Evolutionary conservation across 169 alveolate species (phyloP), one percentile per base, ranked within the genome.

Genomic region (Besnoitia besnoiti): DNA sequence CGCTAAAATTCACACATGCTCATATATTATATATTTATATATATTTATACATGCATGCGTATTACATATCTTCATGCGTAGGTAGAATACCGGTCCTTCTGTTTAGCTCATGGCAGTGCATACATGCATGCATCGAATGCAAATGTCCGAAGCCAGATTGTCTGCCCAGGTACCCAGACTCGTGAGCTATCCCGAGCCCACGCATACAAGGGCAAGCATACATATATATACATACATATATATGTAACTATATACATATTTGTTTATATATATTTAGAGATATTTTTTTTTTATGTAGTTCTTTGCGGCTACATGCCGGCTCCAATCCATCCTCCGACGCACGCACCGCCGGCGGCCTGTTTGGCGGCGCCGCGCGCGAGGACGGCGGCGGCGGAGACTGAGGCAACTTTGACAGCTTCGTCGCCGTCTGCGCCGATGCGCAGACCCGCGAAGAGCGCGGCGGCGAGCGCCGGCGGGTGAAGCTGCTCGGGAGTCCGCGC

Each of bases 371-470:
- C 92, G 30, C 76, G 16, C 67, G 85, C 61, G 7, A 44, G 50
- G 35, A 50, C 76, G 0, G 67, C 75, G 0, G 87, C 85, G 14
- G 92, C 85, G 19, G 91, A 84, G 35, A 42, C 39, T 62, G 87
- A 46, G n/a, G 85, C 33, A 24, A 61, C 76, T 46, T 79, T 44
- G 37, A n/a, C 75, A 21, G 39, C 73, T 5, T 10, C 90, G 10
- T 51, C 49, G 47, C 55, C 82, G 30, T 49, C 80, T 39, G 76
- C 92, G 40, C 85, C 33, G 16, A 88, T 61, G 21, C 92, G 40
- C n/a, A 61, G 85, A 10, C 82, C 92, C 5, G 92, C 92, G 39
- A 67, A 61, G 67, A 62, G 85, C 37, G 92, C 85, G 61, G 85
- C 39, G 16, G 59, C 75, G 37, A 67, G 46, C 50, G 67, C 76